These are phyloP conservation scores for Rhodosporidiobolus odoratus DNA, from an alignment of 768 basidiomycete species.

Conservation along the genomic window DNA sequence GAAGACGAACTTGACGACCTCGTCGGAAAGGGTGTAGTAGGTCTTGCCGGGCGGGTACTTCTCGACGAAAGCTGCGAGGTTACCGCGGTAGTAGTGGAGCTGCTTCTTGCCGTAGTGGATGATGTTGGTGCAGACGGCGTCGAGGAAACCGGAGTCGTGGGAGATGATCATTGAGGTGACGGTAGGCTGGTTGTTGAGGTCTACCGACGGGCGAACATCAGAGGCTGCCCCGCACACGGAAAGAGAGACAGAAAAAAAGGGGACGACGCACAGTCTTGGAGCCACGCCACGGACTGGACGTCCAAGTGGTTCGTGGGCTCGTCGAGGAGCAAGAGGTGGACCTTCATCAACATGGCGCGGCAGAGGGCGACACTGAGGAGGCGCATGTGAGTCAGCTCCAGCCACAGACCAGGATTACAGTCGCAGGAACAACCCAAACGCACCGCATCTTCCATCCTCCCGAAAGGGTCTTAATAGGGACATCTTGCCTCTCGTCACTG, in stretches of 20 bases:
- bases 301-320: slow-evolving; percentile 54
- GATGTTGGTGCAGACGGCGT: slow-evolving; percentile 91
- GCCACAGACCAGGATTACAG: too few species aligned
- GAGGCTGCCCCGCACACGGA: neutral
- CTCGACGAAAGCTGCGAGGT: slow-evolving; percentile 71
- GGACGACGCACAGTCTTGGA: slow-evolving; percentile 59
- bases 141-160: slow-evolving; percentile 95
- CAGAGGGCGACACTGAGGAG: slow-evolving; percentile 66
- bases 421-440: neutral
- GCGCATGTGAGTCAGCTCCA: neutral
- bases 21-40: slow-evolving; percentile 92
- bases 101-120: slow-evolving; percentile 96
- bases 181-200: slow-evolving; percentile 70
- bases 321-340: slow-evolving; percentile 54
- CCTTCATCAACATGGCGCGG: slow-evolving; percentile 93
- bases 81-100: slow-evolving; percentile 90
- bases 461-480: slow-evolving; percentile 80
- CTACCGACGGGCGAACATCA: neutral
- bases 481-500: slow-evolving; percentile 73
- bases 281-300: slow-evolving; percentile 75
- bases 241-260: neutral
- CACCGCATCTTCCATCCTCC: slow-evolving; percentile 98
- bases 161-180: slow-evolving; percentile 89
- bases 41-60: slow-evolving; percentile 88
- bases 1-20: slow-evolving; percentile 90